Conservation (phyloP, 306 rosid species). For the Medicago truncatula region MtrunA17r5.0-ANR NC_053043.1:21860001-21860500, state of each 20-base stretch:
- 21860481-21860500: neutral
- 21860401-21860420: no score
- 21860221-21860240: neutral
- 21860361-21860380: neutral
- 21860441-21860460: neutral
- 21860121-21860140: conserved; percentile 56
- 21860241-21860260: neutral
- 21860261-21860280: no score
- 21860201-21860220: conserved; percentile 27
- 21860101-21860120: conserved; percentile 79
- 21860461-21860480: neutral
- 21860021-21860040: conserved; percentile 41
- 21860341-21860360: neutral
- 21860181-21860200: conserved; percentile 68
- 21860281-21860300: conserved; percentile 1
- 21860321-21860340: conserved; percentile 23
- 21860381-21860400: neutral
- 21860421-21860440: no score
- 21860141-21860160: conserved; percentile 54
- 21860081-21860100: conserved; percentile 59
- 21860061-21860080: conserved; percentile 55
- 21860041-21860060: conserved; percentile 59
- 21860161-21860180: conserved; percentile 45
- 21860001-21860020: conserved; percentile 28
- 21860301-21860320: neutral